Evolutionary conservation across 2,329 filamentous ascomycete genomes (phyloP).

Genomic region (Pseudogymnoascus sp.): DNA sequence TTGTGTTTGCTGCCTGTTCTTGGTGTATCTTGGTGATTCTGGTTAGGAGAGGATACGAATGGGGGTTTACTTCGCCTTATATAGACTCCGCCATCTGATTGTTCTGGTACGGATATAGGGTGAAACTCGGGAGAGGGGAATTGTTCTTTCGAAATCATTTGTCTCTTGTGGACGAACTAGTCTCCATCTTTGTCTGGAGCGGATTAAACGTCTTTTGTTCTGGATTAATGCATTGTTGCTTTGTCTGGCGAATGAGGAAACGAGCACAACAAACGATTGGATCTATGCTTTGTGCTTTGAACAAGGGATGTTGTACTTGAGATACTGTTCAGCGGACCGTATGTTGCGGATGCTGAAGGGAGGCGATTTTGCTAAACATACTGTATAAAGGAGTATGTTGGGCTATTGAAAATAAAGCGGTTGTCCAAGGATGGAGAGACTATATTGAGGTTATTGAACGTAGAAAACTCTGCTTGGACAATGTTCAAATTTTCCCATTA

Average conservation of each 20-base stretch:
- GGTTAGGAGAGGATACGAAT: neutral
- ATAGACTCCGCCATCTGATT: neutral
- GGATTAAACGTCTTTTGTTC: neutral
- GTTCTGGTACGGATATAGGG: neutral
- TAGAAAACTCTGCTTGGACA: neutral
- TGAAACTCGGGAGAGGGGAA: neutral
- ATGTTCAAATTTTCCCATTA: neutral
- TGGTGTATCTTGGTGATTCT: neutral
- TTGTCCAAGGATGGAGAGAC: neutral
- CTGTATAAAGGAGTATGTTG: neutral
- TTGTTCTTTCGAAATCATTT: neutral
- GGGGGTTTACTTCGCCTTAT: neutral
- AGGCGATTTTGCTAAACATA: neutral
- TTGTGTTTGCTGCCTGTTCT: neutral
- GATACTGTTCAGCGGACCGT: neutral
- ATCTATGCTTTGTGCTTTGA: neutral
- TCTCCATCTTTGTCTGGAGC: neutral
- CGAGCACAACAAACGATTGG: neutral
- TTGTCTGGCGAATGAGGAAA: neutral
- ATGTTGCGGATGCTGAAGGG: neutral
- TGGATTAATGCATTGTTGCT: neutral
- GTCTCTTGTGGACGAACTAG: neutral
- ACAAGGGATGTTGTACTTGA: neutral
- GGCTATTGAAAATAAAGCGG: neutral
- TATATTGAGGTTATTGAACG: neutral